These are phyloP conservation scores for Inga oerstediana DNA, from an alignment of 306 rosid species.

Conservation along the genomic window DNA sequence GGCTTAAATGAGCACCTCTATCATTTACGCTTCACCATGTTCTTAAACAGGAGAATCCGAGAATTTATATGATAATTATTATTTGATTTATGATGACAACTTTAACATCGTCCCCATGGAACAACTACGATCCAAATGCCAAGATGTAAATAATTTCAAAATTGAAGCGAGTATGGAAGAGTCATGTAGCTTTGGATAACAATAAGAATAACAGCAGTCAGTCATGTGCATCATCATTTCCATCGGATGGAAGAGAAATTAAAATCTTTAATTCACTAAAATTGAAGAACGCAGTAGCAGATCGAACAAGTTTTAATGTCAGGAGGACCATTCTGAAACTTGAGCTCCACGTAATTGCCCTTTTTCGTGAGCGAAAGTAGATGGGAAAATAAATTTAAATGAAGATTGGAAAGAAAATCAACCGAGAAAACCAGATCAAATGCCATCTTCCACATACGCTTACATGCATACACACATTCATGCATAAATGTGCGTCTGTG, in stretches of 20 bases:
- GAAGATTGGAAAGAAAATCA: constrained; percentile 1
- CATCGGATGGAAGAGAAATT: constrained; percentile 39
- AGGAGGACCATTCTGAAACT: constrained; percentile 2
- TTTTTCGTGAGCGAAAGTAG: not conserved
- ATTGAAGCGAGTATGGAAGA: not conserved
- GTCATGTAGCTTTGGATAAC: not conserved
- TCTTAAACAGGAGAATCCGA: not conserved
- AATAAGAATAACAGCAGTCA: not conserved
- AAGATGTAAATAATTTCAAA: not conserved
- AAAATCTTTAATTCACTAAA: constrained; percentile 2
- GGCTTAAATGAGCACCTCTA: not conserved
- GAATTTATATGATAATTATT: not conserved
- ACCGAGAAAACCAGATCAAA: constrained; percentile 35
- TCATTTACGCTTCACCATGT: constrained; percentile 12
- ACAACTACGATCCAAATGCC: not conserved
- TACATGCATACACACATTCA: constrained; percentile 21
- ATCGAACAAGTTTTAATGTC: constrained; percentile 18
- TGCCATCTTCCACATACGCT: constrained; percentile 14
- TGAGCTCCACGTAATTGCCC: constrained; percentile 9
- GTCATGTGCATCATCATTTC: not conserved
- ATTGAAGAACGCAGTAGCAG: constrained; percentile 30
- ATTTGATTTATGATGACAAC: not conserved
- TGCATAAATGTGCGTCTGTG: not conserved
- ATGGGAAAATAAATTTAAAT: not conserved
- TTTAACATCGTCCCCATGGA: not conserved